These are phyloP conservation scores for Blastobotrys terrestris DNA, from an alignment of 805 yeast genomes.

Conservation along the genomic window DNA sequence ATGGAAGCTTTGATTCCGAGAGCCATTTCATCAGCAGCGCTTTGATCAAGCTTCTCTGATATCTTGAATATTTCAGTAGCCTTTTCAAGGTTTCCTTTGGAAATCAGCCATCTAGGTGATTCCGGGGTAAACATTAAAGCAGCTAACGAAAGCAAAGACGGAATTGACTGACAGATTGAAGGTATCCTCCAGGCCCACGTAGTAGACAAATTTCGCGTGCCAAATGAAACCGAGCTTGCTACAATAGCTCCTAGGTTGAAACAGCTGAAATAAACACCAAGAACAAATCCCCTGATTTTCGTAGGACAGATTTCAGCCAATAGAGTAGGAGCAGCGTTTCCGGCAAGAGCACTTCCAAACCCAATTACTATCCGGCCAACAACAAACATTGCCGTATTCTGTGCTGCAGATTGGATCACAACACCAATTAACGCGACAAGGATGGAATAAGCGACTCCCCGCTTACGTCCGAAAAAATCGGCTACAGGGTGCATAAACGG, in stretches of 20 bases:
- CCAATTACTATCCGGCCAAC: constrained; percentile 70
- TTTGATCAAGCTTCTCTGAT: not conserved
- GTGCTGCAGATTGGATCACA: constrained; percentile 36
- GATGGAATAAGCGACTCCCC: constrained; percentile 50
- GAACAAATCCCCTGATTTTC: constrained; percentile 38
- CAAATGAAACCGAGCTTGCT: constrained; percentile 48
- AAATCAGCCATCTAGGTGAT: constrained; percentile 9
- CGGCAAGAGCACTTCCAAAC: constrained; percentile 65
- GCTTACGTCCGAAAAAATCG: constrained; percentile 67
- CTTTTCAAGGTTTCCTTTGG: constrained; percentile 3
- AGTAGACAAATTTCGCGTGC: constrained; percentile 39
- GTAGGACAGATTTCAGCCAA: constrained; percentile 33
- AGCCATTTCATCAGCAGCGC: not conserved
- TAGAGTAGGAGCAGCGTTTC: constrained; percentile 73
- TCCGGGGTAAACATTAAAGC: constrained; percentile 6
- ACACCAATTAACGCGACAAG: constrained; percentile 53
- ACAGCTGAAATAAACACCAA: constrained; percentile 56
- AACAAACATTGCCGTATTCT: constrained; percentile 55
- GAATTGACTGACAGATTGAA: constrained; percentile 58
- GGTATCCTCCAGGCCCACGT: constrained; percentile 59
- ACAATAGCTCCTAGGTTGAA: constrained; percentile 39
- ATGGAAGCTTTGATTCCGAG: not conserved
- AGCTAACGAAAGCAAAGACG: constrained; percentile 43
- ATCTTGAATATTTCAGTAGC: constrained; percentile 4
- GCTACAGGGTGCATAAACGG: constrained; percentile 55